Conservation (phyloP, 176 grass and related monocot genomes). For the Thalia dealbata region DNA sequence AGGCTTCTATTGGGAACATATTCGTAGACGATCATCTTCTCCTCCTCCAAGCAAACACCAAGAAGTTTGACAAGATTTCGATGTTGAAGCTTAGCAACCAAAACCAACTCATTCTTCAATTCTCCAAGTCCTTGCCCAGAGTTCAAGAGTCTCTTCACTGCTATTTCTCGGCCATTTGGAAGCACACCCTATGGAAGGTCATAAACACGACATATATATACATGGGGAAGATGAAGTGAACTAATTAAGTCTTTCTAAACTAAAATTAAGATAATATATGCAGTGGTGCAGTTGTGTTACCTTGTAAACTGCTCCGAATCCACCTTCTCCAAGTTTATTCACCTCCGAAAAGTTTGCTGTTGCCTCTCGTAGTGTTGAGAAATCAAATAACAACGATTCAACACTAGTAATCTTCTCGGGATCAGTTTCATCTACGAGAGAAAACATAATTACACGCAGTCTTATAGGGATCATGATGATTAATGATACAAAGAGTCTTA, state of each 20-base stretch:
- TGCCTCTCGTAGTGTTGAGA: constrained; percentile 29
- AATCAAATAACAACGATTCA: constrained; percentile 32
- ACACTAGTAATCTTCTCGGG: constrained; percentile 19
- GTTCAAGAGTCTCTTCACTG: constrained; percentile 13
- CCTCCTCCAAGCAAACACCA: constrained; percentile 25
- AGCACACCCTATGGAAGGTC: constrained; percentile 19
- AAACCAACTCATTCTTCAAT: neutral
- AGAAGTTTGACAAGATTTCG: constrained; percentile 28
- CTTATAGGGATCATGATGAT: neutral
- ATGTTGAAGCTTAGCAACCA: constrained; percentile 26
- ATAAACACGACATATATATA: neutral
- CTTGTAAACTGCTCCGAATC: constrained; percentile 59
- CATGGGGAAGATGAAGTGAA: neutral
- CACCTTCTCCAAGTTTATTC: constrained; percentile 59
- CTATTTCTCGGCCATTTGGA: constrained; percentile 10
- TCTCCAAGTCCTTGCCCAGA: constrained; percentile 6
- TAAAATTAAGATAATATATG: neutral
- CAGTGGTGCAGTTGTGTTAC: constrained; percentile 1
- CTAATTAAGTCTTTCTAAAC: neutral
- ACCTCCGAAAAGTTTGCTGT: constrained; percentile 38
- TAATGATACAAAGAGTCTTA: neutral
- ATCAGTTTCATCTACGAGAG: neutral
- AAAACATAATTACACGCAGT: too few relatives aligned
- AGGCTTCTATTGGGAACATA: constrained; percentile 81
- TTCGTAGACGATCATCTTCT: constrained; percentile 39